Evolutionary conservation across 1,139 yeast species (phyloP).

Genomic region (Yamadazyma sp.): DNA sequence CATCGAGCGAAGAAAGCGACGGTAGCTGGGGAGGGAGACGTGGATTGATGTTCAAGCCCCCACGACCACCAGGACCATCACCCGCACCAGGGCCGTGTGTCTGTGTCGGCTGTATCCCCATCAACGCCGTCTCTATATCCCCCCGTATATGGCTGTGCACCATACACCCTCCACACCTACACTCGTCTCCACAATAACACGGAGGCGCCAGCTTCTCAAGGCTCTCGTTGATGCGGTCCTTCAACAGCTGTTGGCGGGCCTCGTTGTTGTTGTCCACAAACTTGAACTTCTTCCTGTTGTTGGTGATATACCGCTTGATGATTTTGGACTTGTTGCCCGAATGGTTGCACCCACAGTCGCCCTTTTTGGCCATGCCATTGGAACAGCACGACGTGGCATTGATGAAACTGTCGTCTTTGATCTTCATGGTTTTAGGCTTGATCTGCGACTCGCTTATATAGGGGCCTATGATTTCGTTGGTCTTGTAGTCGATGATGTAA

Average conservation of each 20-base stretch:
- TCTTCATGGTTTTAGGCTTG: conserved; percentile 22
- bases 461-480: conserved; percentile 46
- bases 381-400: conserved; percentile 36
- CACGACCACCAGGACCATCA: neutral
- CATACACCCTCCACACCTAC: conserved; percentile 49
- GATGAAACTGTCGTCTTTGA: conserved; percentile 36
- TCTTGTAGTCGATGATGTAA: conserved; percentile 50
- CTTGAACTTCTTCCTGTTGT: conserved; percentile 16
- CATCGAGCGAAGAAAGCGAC: too few relatives aligned
- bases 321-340: conserved; percentile 37
- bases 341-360: conserved; percentile 30
- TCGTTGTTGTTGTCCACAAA: conserved; percentile 17
- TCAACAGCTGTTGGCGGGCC: conserved; percentile 15
- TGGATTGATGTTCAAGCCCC: too few relatives aligned
- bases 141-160: conserved; percentile 31
- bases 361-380: conserved; percentile 23
- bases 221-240: conserved; percentile 26
- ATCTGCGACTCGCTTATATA: conserved; percentile 25
- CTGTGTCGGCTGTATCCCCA: neutral
- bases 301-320: conserved; percentile 34
- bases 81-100: too few relatives aligned
- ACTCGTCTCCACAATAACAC: conserved; percentile 48
- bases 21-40: too few relatives aligned
- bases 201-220: conserved; percentile 39
- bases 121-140: neutral